Evolutionary conservation across 768 basidiomycete genomes (phyloP).

Genomic region (Mycena alexandri): DNA sequence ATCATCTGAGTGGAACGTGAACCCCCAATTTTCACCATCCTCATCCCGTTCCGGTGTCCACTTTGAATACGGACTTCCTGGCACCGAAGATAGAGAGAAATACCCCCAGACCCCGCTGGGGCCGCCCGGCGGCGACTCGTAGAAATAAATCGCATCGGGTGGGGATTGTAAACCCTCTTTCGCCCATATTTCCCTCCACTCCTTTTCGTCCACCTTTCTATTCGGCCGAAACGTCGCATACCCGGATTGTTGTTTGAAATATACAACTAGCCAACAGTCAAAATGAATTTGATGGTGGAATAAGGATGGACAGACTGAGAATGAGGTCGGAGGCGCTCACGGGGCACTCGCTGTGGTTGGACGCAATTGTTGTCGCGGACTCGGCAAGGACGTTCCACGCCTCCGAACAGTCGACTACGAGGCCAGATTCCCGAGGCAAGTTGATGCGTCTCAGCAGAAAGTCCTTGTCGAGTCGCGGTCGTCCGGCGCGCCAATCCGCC

Average conservation of each 20-base stretch:
- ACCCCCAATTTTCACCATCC: slow-evolving; percentile 25
- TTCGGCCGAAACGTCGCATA: slow-evolving; percentile 28
- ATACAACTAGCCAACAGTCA: slow-evolving; percentile 9
- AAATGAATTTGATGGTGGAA: no score
- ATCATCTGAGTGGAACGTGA: slow-evolving; percentile 28
- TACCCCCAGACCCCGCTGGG: slow-evolving; percentile 30
- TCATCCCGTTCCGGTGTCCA: slow-evolving; percentile 30
- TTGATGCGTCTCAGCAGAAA: slow-evolving; percentile 27
- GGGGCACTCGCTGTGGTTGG: slow-evolving; percentile 11
- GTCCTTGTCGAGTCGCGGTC: slow-evolving; percentile 21
- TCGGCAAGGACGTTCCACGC: slow-evolving; percentile 25
- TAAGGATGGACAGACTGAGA: slow-evolving; percentile 15
- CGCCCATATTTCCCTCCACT: slow-evolving; percentile 29
- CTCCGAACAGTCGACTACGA: slow-evolving; percentile 26
- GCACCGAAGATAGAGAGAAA: slow-evolving; percentile 24
- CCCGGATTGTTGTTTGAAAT: slow-evolving; percentile 31
- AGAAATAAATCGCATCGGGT: slow-evolving; percentile 26
- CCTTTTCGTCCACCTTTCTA: background rate
- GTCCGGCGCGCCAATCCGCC: slow-evolving; percentile 12
- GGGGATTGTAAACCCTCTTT: slow-evolving; percentile 17
- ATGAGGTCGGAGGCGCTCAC: slow-evolving; percentile 23
- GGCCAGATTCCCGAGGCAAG: slow-evolving; percentile 6
- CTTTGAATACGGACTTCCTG: slow-evolving; percentile 17
- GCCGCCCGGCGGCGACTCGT: slow-evolving; percentile 30
- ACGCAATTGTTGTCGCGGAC: background rate